These are phyloP conservation scores for Fagopyrum homotropicum DNA, from an alignment of 148 eudicot genomes.

Conservation along the genomic window DNA sequence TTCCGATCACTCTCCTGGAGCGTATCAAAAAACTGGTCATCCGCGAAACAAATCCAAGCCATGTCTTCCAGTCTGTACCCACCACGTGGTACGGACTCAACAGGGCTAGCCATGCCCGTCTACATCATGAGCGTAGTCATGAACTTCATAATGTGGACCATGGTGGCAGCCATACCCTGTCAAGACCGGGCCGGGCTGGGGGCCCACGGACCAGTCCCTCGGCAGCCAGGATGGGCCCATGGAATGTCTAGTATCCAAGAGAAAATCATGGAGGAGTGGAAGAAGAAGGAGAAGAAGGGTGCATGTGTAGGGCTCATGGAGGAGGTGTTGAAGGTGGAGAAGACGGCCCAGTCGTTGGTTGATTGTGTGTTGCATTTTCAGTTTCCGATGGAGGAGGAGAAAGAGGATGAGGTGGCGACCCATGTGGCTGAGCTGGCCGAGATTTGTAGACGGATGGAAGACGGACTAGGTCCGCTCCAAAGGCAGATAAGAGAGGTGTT, in stretches of 20 bases:
- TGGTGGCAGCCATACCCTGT: slow-evolving; percentile 84
- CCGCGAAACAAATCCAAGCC: slow-evolving; percentile 71
- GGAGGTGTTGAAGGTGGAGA: slow-evolving; percentile 64
- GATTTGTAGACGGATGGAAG: slow-evolving; percentile 63
- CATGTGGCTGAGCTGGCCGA: slow-evolving; percentile 61
- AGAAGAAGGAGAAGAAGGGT: slow-evolving; percentile 83
- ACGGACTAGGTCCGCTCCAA: slow-evolving; percentile 64
- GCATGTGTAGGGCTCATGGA: slow-evolving; percentile 51
- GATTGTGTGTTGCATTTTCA: slow-evolving; percentile 51
- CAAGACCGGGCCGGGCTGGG: slow-evolving; percentile 68
- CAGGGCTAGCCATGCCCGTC: slow-evolving; percentile 50
- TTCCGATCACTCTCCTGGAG: slow-evolving; percentile 59
- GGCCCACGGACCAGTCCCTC: slow-evolving; percentile 59
- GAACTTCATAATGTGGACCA: slow-evolving; percentile 71
- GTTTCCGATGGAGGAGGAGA: slow-evolving; percentile 61
- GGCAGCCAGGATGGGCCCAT: slow-evolving; percentile 60
- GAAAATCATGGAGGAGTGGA: slow-evolving; percentile 87
- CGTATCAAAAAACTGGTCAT: slow-evolving; percentile 85
- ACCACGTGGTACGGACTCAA: slow-evolving; percentile 69
- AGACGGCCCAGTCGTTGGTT: slow-evolving; percentile 31
- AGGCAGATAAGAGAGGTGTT: slow-evolving; percentile 75
- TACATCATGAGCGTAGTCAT: slow-evolving; percentile 60
- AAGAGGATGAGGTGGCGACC: slow-evolving; percentile 53
- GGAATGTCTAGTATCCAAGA: slow-evolving; percentile 56
- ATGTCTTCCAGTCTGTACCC: slow-evolving; percentile 56